These are phyloP conservation scores for Malus sieversii DNA, from an alignment of 306 rosid genomes.

Conservation along the genomic window DNA sequence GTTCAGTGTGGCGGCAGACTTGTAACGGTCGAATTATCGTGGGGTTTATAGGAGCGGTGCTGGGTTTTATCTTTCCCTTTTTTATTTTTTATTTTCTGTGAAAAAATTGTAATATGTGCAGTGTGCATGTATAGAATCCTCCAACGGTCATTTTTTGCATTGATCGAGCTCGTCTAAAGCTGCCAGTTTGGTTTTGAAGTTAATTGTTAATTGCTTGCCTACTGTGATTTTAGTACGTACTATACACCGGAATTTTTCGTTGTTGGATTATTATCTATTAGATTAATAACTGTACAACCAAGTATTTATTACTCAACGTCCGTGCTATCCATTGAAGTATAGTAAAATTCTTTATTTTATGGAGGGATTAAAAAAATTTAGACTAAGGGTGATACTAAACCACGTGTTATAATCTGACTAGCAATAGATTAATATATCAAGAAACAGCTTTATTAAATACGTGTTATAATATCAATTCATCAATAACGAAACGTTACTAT, in stretches of 20 bases:
- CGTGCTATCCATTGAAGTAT: too few species aligned
- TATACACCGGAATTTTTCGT: too few species aligned
- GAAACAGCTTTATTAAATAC: too few species aligned
- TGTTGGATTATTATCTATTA: too few species aligned
- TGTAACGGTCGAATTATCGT: constrained; percentile 41
- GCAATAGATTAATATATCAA: too few species aligned
- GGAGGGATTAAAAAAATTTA: background rate
- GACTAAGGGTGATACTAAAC: too few species aligned
- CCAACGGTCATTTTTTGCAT: constrained; percentile 32
- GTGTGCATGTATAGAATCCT: background rate
- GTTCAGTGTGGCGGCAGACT: constrained; percentile 17
- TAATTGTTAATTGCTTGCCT: background rate
- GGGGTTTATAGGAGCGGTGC: constrained; percentile 29
- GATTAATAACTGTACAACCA: too few species aligned
- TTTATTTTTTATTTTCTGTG: background rate
- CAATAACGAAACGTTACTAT: rapidly evolving
- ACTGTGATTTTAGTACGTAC: background rate
- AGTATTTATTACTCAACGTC: too few species aligned
- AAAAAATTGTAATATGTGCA: background rate
- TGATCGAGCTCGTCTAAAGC: constrained; percentile 5
- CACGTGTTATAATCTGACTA: too few species aligned
- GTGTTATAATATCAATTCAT: too few species aligned
- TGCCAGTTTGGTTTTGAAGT: constrained; percentile 9
- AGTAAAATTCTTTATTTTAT: too few species aligned
- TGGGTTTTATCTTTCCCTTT: background rate